Evolutionary conservation across 164 flowering plant genomes (phyloP).

Genomic region (Santalum album): DNA sequence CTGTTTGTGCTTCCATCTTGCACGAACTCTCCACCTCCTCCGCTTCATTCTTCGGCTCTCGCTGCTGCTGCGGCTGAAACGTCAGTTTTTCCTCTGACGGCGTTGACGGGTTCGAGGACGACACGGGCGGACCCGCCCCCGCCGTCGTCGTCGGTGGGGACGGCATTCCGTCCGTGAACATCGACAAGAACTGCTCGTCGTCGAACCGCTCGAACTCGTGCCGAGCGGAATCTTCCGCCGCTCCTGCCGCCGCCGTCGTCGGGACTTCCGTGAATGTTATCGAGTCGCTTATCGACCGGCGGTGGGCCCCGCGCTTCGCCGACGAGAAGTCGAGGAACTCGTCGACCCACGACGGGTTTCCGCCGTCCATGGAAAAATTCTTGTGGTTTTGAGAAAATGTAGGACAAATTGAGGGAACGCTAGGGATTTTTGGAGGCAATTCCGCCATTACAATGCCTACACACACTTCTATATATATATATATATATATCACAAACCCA

Average conservation of each 20-base stretch:
- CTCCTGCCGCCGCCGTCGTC: slow-evolving; percentile 24
- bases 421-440: slow-evolving; percentile 79
- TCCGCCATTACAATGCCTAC: slow-evolving; percentile 48
- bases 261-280: slow-evolving; percentile 58
- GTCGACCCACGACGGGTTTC: slow-evolving; percentile 47
- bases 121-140: slow-evolving; percentile 22
- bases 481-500: too few relatives aligned
- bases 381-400: slow-evolving; percentile 38
- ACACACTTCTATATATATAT: too few relatives aligned
- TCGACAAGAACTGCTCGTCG: slow-evolving; percentile 69
- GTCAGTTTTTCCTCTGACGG: slow-evolving; percentile 50
- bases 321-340: slow-evolving; percentile 63
- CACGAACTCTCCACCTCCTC: slow-evolving; percentile 53
- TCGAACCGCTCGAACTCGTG: slow-evolving; percentile 47
- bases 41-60: slow-evolving; percentile 26
- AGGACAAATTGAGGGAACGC: slow-evolving; percentile 47
- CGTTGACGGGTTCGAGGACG: slow-evolving; percentile 46
- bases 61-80: slow-evolving; percentile 5
- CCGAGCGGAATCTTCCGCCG: slow-evolving; percentile 7
- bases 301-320: slow-evolving; percentile 44
- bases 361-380: slow-evolving; percentile 17
- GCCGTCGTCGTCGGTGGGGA: not conserved
- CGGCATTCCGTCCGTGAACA: slow-evolving; percentile 50
- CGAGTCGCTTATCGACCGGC: slow-evolving; percentile 72
- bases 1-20: slow-evolving; percentile 16